Conservation (phyloP, 805 yeast species). For the Candida coquimbonensis region DNA sequence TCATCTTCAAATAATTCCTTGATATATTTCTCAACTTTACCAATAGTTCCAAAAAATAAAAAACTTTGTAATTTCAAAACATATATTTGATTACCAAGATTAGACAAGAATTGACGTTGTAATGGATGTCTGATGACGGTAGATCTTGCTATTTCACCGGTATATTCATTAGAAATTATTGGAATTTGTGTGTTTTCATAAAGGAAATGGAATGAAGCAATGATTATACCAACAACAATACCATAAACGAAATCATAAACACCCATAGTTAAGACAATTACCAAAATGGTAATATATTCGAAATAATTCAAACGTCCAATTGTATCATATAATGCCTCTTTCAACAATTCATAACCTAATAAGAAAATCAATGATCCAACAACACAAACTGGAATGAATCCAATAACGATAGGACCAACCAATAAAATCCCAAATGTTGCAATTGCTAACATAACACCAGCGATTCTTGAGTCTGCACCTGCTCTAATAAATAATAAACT, state of each 20-base stretch:
- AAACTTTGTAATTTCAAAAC: constrained; percentile 83
- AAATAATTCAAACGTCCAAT: constrained; percentile 64
- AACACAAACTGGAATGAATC: constrained; percentile 90
- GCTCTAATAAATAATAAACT: constrained; percentile 87
- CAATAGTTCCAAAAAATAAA: constrained; percentile 91
- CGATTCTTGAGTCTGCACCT: constrained; percentile 84
- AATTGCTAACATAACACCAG: constrained; percentile 82
- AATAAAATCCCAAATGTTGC: constrained; percentile 79
- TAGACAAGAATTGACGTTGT: constrained; percentile 75
- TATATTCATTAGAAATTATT: constrained; percentile 72
- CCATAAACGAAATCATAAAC: constrained; percentile 93
- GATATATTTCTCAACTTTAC: constrained; percentile 76
- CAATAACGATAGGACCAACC: constrained; percentile 88
- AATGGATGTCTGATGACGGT: constrained; percentile 88
- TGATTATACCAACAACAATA: constrained; percentile 78
- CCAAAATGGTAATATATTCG: constrained; percentile 78
- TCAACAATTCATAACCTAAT: constrained; percentile 82
- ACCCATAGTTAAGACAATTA: constrained; percentile 93
- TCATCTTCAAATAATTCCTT: constrained; percentile 53
- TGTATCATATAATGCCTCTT: constrained; percentile 84
- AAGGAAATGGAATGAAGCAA: constrained; percentile 94
- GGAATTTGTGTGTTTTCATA: constrained; percentile 83
- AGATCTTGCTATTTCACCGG: constrained; percentile 85
- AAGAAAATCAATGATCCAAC: constrained; percentile 90
- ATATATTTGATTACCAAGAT: constrained; percentile 87